Percentiles rank a stretch among this genome's conserved stretches.
Evolutionary conservation across 2,329 filamentous ascomycete genomes (phyloP).

Genomic region (Onygenales sp.): DNA sequence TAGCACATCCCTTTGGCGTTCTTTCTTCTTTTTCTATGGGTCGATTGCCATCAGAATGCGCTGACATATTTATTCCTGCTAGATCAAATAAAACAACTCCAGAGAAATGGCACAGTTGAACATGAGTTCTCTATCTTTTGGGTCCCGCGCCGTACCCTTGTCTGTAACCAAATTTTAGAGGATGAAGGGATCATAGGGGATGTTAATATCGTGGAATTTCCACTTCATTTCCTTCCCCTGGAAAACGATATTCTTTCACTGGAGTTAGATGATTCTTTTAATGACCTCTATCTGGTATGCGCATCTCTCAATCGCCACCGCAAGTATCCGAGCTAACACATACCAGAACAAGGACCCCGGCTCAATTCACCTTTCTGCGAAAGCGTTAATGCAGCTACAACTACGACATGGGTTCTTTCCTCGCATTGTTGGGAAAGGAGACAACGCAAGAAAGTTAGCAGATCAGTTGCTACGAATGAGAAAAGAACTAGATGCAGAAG

Average conservation of each 20-base stretch:
- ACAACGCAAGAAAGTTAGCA: constrained; percentile 80
- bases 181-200: constrained; percentile 90
- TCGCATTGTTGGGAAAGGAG: constrained; percentile 87
- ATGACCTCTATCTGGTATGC: constrained; percentile 69
- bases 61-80: constrained; percentile 42
- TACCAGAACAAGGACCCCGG: constrained; percentile 71
- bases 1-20: constrained; percentile 36
- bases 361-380: constrained; percentile 78
- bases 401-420: constrained; percentile 88
- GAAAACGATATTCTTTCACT: constrained; percentile 87
- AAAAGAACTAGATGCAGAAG: constrained; percentile 77
- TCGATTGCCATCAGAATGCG: constrained; percentile 46
- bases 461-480: constrained; percentile 86
- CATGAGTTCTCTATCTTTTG: constrained; percentile 98
- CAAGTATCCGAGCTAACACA: constrained; percentile 17
- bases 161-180: constrained; percentile 85
- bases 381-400: constrained; percentile 89
- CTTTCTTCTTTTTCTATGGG: constrained; percentile 25
- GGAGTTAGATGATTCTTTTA: constrained; percentile 78
- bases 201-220: constrained; percentile 77
- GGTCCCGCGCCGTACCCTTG: constrained; percentile 82
- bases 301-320: constrained; percentile 1
- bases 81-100: constrained; percentile 88
- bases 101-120: constrained; percentile 75
- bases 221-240: constrained; percentile 80